phyloP scores from a whole-genome alignment of 306 rosid species.

The Citrullus amarus region DNA sequence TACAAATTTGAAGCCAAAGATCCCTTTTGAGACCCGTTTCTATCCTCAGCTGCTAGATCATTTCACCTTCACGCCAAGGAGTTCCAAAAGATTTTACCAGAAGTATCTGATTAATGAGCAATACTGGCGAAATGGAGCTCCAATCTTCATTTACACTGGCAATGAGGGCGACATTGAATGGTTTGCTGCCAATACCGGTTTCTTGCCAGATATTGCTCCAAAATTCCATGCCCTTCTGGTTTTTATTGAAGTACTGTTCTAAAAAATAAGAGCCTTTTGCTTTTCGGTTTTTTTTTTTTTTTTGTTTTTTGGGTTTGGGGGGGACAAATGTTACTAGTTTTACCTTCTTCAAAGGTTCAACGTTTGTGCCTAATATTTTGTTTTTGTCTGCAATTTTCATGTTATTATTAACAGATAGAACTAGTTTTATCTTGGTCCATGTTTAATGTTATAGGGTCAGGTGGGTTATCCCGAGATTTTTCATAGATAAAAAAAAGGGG shows the following conservation, averaged over 20 bases:
- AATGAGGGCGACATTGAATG: constrained; percentile 84
- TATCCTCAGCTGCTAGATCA: constrained; percentile 71
- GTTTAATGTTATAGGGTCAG: too few relatives aligned
- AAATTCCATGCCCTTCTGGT: constrained; percentile 9
- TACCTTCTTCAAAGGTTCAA: too few relatives aligned
- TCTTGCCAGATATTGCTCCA: constrained; percentile 81
- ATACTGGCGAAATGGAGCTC: constrained; percentile 55
- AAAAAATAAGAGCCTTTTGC: neutral
- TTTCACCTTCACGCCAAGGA: constrained; percentile 46
- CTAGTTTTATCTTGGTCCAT: neutral
- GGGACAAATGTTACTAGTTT: too few relatives aligned
- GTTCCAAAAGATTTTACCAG: constrained; percentile 38
- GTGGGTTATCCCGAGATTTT: too few relatives aligned
- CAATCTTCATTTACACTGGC: constrained; percentile 82
- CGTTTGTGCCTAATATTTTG: too few relatives aligned
- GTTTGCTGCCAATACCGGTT: constrained; percentile 79
- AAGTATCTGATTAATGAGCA: constrained; percentile 68
- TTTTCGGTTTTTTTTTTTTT: neutral
- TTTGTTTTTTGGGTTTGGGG: too few relatives aligned
- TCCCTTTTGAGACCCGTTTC: constrained; percentile 45
- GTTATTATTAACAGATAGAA: neutral
- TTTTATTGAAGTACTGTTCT: constrained; percentile 4
- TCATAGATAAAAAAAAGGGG: too few relatives aligned
- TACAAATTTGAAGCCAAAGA: neutral
- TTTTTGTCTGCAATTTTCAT: too few relatives aligned